Evolutionary conservation across 306 rosid species (phyloP).

Genomic region (Castanopsis chinensis): DNA sequence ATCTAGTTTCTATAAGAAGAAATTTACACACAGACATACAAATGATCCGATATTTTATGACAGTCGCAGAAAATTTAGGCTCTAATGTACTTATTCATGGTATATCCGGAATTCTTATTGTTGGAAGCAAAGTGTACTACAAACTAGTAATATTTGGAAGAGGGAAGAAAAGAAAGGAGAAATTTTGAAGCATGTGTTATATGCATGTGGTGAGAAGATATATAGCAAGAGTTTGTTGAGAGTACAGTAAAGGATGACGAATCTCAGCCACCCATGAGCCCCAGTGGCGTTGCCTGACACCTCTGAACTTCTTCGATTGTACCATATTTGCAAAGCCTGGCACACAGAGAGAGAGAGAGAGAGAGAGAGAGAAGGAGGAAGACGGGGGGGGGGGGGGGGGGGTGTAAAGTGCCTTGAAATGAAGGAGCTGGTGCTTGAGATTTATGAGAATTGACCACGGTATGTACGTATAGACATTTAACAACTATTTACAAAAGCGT

Average conservation of each 20-base stretch:
- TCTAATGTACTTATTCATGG: no score
- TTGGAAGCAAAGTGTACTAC: no score
- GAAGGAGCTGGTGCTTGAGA: constrained; percentile 27
- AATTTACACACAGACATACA: not conserved
- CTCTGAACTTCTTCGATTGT: constrained; percentile 70
- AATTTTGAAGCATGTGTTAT: not conserved
- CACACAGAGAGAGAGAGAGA: not conserved
- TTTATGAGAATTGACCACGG: not conserved
- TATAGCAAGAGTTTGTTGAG: constrained; percentile 14
- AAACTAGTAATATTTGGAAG: not conserved
- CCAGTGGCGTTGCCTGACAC: constrained; percentile 91
- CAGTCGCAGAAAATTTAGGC: not conserved
- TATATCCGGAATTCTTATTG: no score
- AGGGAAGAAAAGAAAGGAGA: constrained; percentile 2
- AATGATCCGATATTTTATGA: not conserved
- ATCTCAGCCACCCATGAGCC: constrained; percentile 95
- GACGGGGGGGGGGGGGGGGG: not conserved
- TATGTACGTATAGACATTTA: not conserved
- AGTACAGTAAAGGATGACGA: constrained; percentile 78
- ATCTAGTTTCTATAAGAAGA: not conserved
- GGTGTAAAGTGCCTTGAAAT: constrained; percentile 7
- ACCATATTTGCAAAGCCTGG: constrained; percentile 40
- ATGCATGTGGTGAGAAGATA: not conserved
- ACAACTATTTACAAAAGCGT: not conserved
- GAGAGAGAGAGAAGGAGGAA: not conserved